These are phyloP conservation scores for Santalum album DNA, from an alignment of 164 flowering plant genomes.

Conservation along the genomic window DNA sequence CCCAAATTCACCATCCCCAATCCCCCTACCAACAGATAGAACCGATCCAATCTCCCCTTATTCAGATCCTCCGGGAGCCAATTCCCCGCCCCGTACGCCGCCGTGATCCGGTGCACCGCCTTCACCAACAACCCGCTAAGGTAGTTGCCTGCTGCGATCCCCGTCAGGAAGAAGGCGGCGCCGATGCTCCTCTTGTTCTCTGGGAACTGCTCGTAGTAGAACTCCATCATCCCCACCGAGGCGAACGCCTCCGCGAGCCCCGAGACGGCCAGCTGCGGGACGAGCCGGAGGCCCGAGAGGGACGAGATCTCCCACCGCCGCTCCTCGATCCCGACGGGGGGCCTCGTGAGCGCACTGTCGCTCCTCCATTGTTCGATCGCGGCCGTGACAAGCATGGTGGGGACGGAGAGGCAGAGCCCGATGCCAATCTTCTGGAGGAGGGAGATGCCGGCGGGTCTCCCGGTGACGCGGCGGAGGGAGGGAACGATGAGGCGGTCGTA, in stretches of 20 bases:
- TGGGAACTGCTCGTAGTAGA: slow-evolving; percentile 22
- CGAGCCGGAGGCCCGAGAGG: slow-evolving; percentile 15
- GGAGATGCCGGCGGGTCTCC: slow-evolving; percentile 26
- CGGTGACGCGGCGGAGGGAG: slow-evolving; percentile 20
- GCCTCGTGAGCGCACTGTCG: slow-evolving; percentile 12
- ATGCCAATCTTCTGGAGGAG: slow-evolving; percentile 30
- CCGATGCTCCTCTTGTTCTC: slow-evolving; percentile 35
- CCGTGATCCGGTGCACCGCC: slow-evolving; percentile 12
- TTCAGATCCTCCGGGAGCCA: slow-evolving; percentile 49
- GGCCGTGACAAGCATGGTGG: slow-evolving; percentile 18
- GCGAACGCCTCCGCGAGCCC: slow-evolving; percentile 21
- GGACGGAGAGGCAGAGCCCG: slow-evolving; percentile 16
- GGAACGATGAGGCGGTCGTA: slow-evolving; percentile 32
- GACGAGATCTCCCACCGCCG: slow-evolving; percentile 6
- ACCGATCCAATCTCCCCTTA: slow-evolving; percentile 36
- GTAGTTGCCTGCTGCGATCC: slow-evolving; percentile 19
- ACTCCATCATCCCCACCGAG: slow-evolving; percentile 14
- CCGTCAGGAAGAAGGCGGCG: slow-evolving; percentile 19
- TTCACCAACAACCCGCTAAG: slow-evolving; percentile 16
- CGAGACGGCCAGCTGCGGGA: slow-evolving; percentile 14
- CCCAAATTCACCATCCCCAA: slow-evolving; percentile 25
- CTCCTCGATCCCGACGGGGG: slow-evolving; percentile 15
- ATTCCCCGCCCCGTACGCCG: slow-evolving; percentile 22
- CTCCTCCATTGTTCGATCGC: slow-evolving; percentile 17
- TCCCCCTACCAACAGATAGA: slow-evolving; percentile 30